phyloP scores from a whole-genome alignment of 2,329 filamentous ascomycete species.

The Colletotrichum sojae region DNA sequence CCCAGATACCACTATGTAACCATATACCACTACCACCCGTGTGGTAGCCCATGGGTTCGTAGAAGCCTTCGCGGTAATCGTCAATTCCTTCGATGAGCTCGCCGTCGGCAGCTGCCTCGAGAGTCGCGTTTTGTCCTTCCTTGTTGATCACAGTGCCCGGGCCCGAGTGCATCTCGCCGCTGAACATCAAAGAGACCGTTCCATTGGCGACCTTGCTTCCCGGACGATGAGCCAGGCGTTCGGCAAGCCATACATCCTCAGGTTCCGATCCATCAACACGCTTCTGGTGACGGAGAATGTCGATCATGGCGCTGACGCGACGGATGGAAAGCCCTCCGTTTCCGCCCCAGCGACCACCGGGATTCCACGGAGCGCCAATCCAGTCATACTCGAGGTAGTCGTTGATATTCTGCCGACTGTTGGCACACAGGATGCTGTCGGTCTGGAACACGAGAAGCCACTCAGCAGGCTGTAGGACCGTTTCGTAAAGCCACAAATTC shows the following conservation, averaged over 20 bases:
- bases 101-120: conserved; percentile 49
- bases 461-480: conserved; percentile 63
- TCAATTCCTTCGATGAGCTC: conserved; percentile 60
- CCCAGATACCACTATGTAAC: conserved; percentile 64
- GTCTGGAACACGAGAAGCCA: conserved; percentile 69
- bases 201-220: conserved; percentile 66
- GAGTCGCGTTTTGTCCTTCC: conserved; percentile 43
- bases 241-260: conserved; percentile 70
- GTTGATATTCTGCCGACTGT: conserved; percentile 61
- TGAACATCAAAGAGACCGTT: conserved; percentile 63
- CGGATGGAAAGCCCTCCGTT: conserved; percentile 68
- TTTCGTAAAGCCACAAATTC: conserved; percentile 66
- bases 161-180: conserved; percentile 63
- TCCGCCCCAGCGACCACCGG: conserved; percentile 59
- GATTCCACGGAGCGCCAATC: conserved; percentile 66
- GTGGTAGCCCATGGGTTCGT: conserved; percentile 73
- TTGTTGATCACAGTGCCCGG: conserved; percentile 42
- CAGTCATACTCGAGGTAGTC: conserved; percentile 68
- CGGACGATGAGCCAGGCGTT: conserved; percentile 65
- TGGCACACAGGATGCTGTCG: conserved; percentile 70
- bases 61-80: conserved; percentile 66
- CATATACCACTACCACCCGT: conserved; percentile 63
- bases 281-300: conserved; percentile 64
- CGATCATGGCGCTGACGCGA: conserved; percentile 66
- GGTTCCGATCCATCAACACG: conserved; percentile 60